Evolutionary conservation across 164 flowering plant genomes (phyloP).

Genomic region (Vitis amurensis): DNA sequence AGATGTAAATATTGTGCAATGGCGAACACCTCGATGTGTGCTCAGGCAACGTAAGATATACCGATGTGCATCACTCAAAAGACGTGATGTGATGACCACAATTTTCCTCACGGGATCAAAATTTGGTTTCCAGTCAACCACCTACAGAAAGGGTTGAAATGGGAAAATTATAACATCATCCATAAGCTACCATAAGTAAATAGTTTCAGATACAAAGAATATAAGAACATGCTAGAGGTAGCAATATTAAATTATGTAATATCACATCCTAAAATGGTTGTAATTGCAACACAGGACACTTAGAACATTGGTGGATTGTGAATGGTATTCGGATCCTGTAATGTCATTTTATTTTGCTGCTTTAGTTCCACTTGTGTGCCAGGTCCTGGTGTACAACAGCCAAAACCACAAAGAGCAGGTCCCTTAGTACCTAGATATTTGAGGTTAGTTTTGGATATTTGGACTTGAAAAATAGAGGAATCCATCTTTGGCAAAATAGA

Average conservation of each 20-base stretch:
- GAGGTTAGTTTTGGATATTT: no score
- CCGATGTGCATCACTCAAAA: conserved; percentile 92
- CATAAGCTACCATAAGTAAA: not conserved
- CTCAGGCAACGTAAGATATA: conserved; percentile 84
- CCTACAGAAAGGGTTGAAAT: conserved; percentile 41
- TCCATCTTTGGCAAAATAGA: no score
- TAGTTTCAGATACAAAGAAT: not conserved
- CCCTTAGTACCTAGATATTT: not conserved
- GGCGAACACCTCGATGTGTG: conserved; percentile 52
- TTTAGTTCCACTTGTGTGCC: not conserved
- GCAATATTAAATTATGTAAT: not conserved
- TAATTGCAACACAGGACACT: not conserved
- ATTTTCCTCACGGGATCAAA: conserved; percentile 52
- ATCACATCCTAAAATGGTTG: not conserved
- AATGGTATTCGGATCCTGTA: not conserved
- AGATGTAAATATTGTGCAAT: conserved; percentile 73
- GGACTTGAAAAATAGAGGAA: no score
- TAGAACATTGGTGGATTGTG: not conserved
- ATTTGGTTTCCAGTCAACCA: conserved; percentile 56
- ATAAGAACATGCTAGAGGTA: conserved; percentile 2
- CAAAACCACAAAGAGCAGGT: not conserved
- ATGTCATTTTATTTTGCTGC: not conserved
- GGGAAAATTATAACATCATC: not conserved
- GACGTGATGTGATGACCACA: conserved; percentile 76
- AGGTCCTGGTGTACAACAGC: not conserved